Evolutionary conservation across 2,329 filamentous ascomycete genomes (phyloP).

Genomic region (Aspergillus floridensis): DNA sequence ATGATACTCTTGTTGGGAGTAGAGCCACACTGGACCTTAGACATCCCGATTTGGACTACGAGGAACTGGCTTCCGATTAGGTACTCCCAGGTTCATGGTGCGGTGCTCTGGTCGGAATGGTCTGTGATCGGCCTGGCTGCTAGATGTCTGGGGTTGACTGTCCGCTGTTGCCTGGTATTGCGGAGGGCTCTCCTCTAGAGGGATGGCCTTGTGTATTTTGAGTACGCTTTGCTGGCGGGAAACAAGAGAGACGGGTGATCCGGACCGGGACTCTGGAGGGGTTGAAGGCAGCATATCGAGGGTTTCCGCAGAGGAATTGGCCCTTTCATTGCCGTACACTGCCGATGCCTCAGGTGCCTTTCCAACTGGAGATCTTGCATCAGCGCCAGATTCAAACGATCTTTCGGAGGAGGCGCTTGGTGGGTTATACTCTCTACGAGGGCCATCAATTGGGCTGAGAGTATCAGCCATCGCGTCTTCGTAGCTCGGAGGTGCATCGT

Average conservation of each 20-base stretch:
- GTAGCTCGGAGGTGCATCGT: constrained; percentile 90
- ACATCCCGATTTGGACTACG: constrained; percentile 20
- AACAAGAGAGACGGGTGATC: constrained; percentile 32
- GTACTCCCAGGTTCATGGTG: constrained; percentile 38
- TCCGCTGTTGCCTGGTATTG: constrained; percentile 31
- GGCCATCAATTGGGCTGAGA: constrained; percentile 69
- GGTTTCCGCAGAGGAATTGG: constrained; percentile 37
- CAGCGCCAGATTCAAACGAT: constrained; percentile 36
- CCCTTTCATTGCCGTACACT: constrained; percentile 17
- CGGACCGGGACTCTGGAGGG: constrained; percentile 34
- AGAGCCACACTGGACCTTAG: background rate
- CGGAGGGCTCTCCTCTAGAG: constrained; percentile 31
- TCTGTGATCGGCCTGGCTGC: constrained; percentile 16
- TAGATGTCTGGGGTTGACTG: constrained; percentile 11
- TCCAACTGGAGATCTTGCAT: constrained; percentile 37
- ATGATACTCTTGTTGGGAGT: background rate
- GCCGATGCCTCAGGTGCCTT: constrained; percentile 30
- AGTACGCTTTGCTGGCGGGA: constrained; percentile 33
- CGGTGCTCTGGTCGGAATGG: constrained; percentile 26
- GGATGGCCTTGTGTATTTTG: constrained; percentile 27
- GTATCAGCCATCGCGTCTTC: constrained; percentile 86
- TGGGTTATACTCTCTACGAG: constrained; percentile 55
- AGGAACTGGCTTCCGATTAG: constrained; percentile 39
- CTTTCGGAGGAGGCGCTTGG: constrained; percentile 35
- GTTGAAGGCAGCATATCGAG: constrained; percentile 41